phyloP scores from a whole-genome alignment of 257 asterid genomes.

The Nyctanthes arbortristis region DNA sequence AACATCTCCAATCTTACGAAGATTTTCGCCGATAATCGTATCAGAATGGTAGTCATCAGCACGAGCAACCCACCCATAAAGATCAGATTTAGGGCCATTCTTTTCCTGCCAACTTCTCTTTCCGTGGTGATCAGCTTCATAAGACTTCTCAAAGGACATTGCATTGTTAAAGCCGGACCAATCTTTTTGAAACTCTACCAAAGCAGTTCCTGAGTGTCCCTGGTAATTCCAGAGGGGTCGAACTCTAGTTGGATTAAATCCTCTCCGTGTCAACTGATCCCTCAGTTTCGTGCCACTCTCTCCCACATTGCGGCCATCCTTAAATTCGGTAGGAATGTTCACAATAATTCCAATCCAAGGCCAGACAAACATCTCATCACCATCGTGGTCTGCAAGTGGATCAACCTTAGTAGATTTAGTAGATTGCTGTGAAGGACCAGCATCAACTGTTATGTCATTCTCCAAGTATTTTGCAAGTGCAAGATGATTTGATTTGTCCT shows the following conservation, averaged over 20 bases:
- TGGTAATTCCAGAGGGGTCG: slow-evolving; percentile 72
- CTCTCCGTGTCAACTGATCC: slow-evolving; percentile 53
- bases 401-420: slow-evolving; percentile 35
- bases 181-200: slow-evolving; percentile 76
- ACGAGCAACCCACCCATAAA: slow-evolving; percentile 92
- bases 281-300: slow-evolving; percentile 77
- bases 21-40: slow-evolving; percentile 66
- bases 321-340: slow-evolving; percentile 55
- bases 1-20: slow-evolving; percentile 81
- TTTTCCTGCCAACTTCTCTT: slow-evolving; percentile 60
- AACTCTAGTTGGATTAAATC: slow-evolving; percentile 76
- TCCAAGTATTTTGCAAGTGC: slow-evolving; percentile 68
- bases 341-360: slow-evolving; percentile 88
- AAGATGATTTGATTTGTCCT: slow-evolving; percentile 71
- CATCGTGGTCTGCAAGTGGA: slow-evolving; percentile 55
- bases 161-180: slow-evolving; percentile 86
- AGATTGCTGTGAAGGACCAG: slow-evolving; percentile 46
- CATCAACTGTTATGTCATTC: slow-evolving; percentile 37
- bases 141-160: slow-evolving; percentile 73
- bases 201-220: slow-evolving; percentile 84
- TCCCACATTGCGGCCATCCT: slow-evolving; percentile 69
- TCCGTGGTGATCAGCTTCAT: slow-evolving; percentile 69
- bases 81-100: slow-evolving; percentile 39
- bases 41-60: slow-evolving; percentile 69
- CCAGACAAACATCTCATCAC: slow-evolving; percentile 86